phyloP scores from a whole-genome alignment of 169 alveolate genomes.

The Babesia caballi region DNA sequence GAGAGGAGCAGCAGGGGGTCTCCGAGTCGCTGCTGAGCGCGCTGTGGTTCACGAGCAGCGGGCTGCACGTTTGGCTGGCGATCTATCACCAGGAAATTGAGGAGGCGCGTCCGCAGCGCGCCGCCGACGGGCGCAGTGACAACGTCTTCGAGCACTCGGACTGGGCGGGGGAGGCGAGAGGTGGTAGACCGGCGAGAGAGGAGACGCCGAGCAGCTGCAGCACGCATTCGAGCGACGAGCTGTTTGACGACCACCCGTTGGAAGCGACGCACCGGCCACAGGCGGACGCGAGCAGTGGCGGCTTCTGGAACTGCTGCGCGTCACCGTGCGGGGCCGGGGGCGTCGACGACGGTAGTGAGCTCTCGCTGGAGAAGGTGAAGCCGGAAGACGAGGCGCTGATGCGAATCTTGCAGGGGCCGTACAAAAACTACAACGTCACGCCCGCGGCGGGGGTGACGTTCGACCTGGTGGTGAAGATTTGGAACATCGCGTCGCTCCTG shows the following conservation, averaged over 20 bases:
- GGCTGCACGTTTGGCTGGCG: conserved; percentile 32
- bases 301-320: conserved; percentile 13
- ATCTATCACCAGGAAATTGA: conserved; percentile 3
- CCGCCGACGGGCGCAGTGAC: neutral
- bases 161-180: neutral
- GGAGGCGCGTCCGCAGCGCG: neutral
- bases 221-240: conserved; percentile 51
- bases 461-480: conserved; percentile 38
- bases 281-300: neutral
- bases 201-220: neutral
- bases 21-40: conserved; percentile 16
- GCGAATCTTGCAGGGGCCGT: conserved; percentile 36
- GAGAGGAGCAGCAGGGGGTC: conserved; percentile 35
- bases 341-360: neutral
- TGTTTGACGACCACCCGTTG: conserved; percentile 20
- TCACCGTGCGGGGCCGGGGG: neutral
- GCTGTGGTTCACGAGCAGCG: conserved; percentile 32
- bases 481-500: conserved; percentile 35
- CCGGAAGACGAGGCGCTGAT: conserved; percentile 13
- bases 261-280: neutral
- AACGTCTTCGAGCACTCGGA: neutral
- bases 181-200: neutral
- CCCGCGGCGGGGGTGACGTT: conserved; percentile 38
- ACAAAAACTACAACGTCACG: conserved; percentile 41
- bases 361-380: neutral